phyloP scores from a whole-genome alignment of 2,329 filamentous ascomycete species.

The Ophiostoma triangulosporum region DNA sequence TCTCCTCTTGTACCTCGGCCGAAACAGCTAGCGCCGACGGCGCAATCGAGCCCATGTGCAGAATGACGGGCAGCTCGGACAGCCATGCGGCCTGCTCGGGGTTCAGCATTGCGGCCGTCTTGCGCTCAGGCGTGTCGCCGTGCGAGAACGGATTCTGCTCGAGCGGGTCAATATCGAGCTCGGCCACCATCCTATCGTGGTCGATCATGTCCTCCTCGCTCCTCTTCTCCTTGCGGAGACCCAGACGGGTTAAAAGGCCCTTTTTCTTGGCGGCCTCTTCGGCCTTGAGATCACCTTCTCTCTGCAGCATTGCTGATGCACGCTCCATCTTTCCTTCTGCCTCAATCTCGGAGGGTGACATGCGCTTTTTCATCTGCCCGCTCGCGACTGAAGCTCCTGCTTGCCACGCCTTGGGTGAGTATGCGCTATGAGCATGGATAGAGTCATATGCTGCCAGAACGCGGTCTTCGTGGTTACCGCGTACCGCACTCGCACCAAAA shows the following conservation, averaged over 20 bases:
- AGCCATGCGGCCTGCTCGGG: conserved; percentile 56
- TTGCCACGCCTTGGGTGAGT: neutral
- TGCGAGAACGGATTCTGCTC: conserved; percentile 18
- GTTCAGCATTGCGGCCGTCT: conserved; percentile 38
- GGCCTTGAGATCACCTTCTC: conserved; percentile 13
- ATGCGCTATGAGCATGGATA: conserved; percentile 14
- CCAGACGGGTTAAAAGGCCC: neutral
- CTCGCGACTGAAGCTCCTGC: neutral
- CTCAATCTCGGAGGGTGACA: conserved; percentile 2
- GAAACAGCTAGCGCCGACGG: conserved; percentile 25
- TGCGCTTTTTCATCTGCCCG: neutral
- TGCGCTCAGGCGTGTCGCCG: conserved; percentile 21
- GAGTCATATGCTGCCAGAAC: conserved; percentile 53
- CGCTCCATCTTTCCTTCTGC: conserved; percentile 10
- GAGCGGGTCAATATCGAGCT: conserved; percentile 7
- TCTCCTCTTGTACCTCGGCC: neutral
- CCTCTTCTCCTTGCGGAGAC: conserved; percentile 1
- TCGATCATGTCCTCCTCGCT: conserved; percentile 9
- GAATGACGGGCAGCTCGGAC: conserved; percentile 59
- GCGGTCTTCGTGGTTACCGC: conserved; percentile 86
- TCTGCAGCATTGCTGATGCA: conserved; percentile 13
- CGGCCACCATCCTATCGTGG: conserved; percentile 5
- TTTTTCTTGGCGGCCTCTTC: neutral
- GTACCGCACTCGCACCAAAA: conserved; percentile 64
- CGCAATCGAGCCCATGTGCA: conserved; percentile 50